phyloP scores from a whole-genome alignment of 768 basidiomycete genomes.

The Cyclocybe aegerita region DNA sequence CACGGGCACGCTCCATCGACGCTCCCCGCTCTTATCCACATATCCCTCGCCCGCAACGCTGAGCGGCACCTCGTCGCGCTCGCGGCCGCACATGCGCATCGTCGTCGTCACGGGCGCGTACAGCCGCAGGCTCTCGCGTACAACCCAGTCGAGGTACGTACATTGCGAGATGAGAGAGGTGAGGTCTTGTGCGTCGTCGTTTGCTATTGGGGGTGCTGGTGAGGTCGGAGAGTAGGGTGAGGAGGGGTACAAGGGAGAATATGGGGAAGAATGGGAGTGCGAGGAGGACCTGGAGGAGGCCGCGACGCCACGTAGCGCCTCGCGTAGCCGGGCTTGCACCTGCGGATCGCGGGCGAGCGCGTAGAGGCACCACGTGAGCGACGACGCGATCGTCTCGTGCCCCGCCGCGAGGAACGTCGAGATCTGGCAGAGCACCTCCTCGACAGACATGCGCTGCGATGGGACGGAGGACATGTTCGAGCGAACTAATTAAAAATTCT shows the following conservation, averaged over 20 bases:
- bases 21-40: conserved; percentile 20
- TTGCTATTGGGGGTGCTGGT: conserved; percentile 24
- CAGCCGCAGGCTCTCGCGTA: conserved; percentile 58
- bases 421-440: conserved; percentile 57
- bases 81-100: conserved; percentile 43
- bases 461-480: conserved; percentile 51
- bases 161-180: conserved; percentile 36
- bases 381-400: conserved; percentile 51
- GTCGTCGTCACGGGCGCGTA: conserved; percentile 51
- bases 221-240: no score
- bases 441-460: conserved; percentile 52
- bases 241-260: no score
- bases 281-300: conserved; percentile 24
- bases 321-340: conserved; percentile 53
- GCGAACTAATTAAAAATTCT: conserved; percentile 39
- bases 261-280: no score
- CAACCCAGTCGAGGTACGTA: conserved; percentile 64
- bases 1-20: conserved; percentile 18
- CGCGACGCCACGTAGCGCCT: conserved; percentile 50
- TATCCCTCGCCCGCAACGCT: conserved; percentile 10
- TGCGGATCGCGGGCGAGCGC: conserved; percentile 45
- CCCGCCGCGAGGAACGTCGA: conserved; percentile 56
- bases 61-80: conserved; percentile 52
- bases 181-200: conserved; percentile 45
- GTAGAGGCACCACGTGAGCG: conserved; percentile 58